Evolutionary conservation across 2,329 filamentous ascomycete genomes (phyloP), one percentile per base, ranked within the genome.

Genomic region (Diaporthe aspalathi): DNA sequence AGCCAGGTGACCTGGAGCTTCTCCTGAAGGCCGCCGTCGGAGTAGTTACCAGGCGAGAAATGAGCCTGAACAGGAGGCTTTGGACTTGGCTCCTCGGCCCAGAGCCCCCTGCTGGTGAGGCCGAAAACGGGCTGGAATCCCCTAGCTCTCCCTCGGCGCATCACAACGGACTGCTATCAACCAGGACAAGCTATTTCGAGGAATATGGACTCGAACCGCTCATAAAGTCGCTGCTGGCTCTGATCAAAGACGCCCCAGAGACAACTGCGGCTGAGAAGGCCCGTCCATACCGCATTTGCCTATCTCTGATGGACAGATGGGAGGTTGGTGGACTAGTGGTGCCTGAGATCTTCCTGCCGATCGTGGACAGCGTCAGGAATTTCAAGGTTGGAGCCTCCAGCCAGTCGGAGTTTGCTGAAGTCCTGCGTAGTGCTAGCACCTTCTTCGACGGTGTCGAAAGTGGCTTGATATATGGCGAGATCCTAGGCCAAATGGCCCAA

Each of bases 391-490:
- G 84, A 66, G 89, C 92, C 14, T 81, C 87, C 0, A 87, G 87
- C n/a, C 92, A 92, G 77, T 82, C 88, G 8, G 90, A 95, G 71
- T 94, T 96, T 73, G 87, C 90, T 17, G 96, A 99, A 80, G 94
- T 98, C 3, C 87, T 98, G 75, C 91, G 94, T 75, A 98, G 95
- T 79, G 96, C 95, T 6, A 97, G 93, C 78, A 92, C 96, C 50
- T 99, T 99, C 82, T 99, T 99, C 76, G 96, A 99, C 78, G 95
- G 95, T 6, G 95, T 98, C 49, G 96, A 99, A 81, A 97, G 95
- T 76, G 92, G 93, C 9, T 85, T 98, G 24, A 97, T 99, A 57
- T 99, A 97, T 85, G 91, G 92, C 60, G 94, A 97, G 78, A 86
- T 97, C 70, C 84, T 94, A 70, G 85, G 89, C 16, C 86, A 96